Percentiles rank a stretch among this genome's conserved stretches.
These are phyloP conservation scores for Odonthalia washingtoniensis DNA, from an alignment of 31 red algal species.

Conservation along the genomic window DNA sequence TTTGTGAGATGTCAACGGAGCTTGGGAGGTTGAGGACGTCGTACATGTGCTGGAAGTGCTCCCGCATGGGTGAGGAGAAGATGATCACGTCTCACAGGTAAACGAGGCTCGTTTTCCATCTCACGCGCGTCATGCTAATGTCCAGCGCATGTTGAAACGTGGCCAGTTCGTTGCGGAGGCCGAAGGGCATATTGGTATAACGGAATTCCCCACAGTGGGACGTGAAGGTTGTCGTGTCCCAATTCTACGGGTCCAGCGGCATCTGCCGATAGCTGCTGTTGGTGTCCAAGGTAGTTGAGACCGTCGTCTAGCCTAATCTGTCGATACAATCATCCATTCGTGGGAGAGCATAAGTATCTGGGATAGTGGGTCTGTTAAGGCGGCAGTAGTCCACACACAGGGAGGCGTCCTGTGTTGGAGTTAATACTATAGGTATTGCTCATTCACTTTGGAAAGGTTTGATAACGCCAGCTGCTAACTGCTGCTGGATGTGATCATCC, in stretches of 20 bases:
- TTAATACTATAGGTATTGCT: background rate
- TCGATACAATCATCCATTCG: too few species aligned
- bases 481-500: background rate
- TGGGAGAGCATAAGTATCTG: background rate
- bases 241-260: too few species aligned
- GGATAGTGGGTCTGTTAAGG: background rate
- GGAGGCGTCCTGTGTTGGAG: background rate
- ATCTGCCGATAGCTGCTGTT: slow-evolving; percentile 50
- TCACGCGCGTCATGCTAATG: slow-evolving; percentile 43
- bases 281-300: slow-evolving; percentile 23
- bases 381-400: background rate
- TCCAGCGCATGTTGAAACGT: slow-evolving; percentile 54
- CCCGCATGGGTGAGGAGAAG: slow-evolving; percentile 9
- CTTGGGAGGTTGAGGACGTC: background rate
- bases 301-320: slow-evolving; percentile 2
- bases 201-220: slow-evolving; percentile 1
- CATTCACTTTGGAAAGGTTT: background rate
- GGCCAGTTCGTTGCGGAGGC: slow-evolving; percentile 38
- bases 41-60: slow-evolving; percentile 13
- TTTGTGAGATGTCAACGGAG: background rate
- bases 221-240: slow-evolving; percentile 22
- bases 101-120: slow-evolving; percentile 41
- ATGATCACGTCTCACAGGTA: slow-evolving; percentile 40
- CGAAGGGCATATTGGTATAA: slow-evolving; percentile 55
- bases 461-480: background rate